Conservation (phyloP, 176 grass and related monocot species). For the Chloris gayana region DNA sequence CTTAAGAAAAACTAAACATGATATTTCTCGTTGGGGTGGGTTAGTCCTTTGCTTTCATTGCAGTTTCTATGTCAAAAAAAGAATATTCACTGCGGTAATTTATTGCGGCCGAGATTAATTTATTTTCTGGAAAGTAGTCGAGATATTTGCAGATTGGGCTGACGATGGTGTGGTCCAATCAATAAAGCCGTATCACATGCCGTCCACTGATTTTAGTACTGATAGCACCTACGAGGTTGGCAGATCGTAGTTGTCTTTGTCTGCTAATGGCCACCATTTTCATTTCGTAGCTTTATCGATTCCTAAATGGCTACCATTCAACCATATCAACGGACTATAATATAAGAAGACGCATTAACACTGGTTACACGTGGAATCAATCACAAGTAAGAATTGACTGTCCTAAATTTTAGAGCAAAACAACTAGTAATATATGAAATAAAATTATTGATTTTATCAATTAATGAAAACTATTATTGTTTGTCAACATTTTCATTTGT, state of each 20-base stretch:
- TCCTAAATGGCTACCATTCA: neutral
- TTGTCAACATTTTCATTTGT: too few species aligned
- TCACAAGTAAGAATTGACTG: neutral
- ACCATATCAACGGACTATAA: neutral
- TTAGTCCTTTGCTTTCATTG: neutral
- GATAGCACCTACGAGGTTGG: neutral
- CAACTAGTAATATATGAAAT: neutral
- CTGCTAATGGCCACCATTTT: neutral
- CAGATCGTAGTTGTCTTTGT: neutral
- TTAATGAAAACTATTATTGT: too few species aligned
- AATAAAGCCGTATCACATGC: slow-evolving; percentile 23
- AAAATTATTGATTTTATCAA: neutral
- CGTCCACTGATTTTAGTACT: slow-evolving; percentile 6
- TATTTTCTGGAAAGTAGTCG: slow-evolving; percentile 2
- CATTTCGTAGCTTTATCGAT: neutral
- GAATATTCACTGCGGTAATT: neutral
- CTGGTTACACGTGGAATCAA: neutral
- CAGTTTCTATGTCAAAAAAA: neutral
- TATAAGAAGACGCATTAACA: neutral
- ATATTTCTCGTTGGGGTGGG: neutral
- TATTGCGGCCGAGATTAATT: neutral
- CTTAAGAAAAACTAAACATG: neutral
- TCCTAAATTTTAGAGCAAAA: neutral
- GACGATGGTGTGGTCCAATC: slow-evolving; percentile 27
- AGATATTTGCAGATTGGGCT: slow-evolving; percentile 13